Conservation (phyloP, 345 rosid species). For the Pistacia atlantica region DNA sequence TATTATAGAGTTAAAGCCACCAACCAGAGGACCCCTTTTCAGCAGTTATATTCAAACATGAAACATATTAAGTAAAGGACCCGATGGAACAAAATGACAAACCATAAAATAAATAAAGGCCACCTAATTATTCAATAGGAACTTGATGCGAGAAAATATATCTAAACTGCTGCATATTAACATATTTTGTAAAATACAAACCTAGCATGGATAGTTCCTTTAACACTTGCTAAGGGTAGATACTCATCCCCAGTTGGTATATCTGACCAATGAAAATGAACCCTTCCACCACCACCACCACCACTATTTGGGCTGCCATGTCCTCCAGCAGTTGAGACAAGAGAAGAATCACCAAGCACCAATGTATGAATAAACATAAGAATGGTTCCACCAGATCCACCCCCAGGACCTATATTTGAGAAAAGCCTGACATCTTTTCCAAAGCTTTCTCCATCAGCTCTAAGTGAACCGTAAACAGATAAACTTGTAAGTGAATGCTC, state of each 20-base stretch:
- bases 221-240: slow-evolving; percentile 72
- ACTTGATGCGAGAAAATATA: slow-evolving; percentile 6
- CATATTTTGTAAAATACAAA: slow-evolving; percentile 31
- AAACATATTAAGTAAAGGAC: neutral
- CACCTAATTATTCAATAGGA: neutral
- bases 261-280: slow-evolving; percentile 90
- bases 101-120: neutral
- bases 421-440: slow-evolving; percentile 43
- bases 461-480: slow-evolving; percentile 72
- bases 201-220: slow-evolving; percentile 75
- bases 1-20: neutral
- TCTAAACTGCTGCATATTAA: neutral
- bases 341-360: slow-evolving; percentile 53
- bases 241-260: slow-evolving; percentile 80
- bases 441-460: slow-evolving; percentile 83
- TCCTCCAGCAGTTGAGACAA: slow-evolving; percentile 72
- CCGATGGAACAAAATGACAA: neutral
- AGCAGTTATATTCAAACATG: neutral
- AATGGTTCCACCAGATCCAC: slow-evolving; percentile 95
- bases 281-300: slow-evolving; percentile 96
- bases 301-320: slow-evolving; percentile 79
- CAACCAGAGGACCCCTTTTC: neutral
- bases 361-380: slow-evolving; percentile 67
- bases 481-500: slow-evolving; percentile 83
- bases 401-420: slow-evolving; percentile 75